Evolutionary conservation across 768 basidiomycete species (phyloP).

Genomic region (Mycena galopus): DNA sequence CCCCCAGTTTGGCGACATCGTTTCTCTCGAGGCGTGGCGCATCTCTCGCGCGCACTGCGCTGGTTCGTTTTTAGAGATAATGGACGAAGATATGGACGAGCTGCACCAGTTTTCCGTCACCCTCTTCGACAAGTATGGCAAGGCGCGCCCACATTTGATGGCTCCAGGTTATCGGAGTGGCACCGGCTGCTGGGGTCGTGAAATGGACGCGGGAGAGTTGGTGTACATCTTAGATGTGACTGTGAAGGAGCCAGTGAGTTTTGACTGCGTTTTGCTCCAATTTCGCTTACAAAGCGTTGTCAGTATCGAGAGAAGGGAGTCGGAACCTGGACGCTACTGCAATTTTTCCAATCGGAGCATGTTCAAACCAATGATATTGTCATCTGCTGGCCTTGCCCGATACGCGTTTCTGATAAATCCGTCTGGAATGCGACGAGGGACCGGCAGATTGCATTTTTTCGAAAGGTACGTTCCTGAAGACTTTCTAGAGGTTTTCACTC

Average conservation of each 20-base stretch:
- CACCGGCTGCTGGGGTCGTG: constrained; percentile 47
- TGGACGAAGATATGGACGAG: constrained; percentile 49
- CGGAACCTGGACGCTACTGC: constrained; percentile 39
- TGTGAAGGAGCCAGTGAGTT: constrained; percentile 41
- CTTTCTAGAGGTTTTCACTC: neutral
- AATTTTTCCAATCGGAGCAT: constrained; percentile 37
- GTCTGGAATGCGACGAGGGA: neutral
- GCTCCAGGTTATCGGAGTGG: constrained; percentile 47
- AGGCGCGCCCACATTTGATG: constrained; percentile 40
- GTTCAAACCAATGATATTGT: constrained; percentile 34
- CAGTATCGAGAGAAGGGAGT: constrained; percentile 38
- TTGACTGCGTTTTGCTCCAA: neutral
- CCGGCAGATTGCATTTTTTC: constrained; percentile 24
- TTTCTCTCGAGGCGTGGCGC: constrained; percentile 17
- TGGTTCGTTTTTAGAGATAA: constrained; percentile 37
- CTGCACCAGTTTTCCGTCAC: constrained; percentile 40
- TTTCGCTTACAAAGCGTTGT: neutral
- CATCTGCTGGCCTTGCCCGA: constrained; percentile 47
- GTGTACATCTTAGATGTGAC: constrained; percentile 44
- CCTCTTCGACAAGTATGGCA: constrained; percentile 47
- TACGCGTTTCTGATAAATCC: constrained; percentile 47
- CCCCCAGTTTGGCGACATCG: constrained; percentile 11
- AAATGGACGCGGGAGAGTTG: constrained; percentile 44
- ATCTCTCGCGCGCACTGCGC: constrained; percentile 11
- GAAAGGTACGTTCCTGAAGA: constrained; percentile 1